Evolutionary conservation across 1,139 yeast species (phyloP).

Genomic region (Geotrichum fermentans): DNA sequence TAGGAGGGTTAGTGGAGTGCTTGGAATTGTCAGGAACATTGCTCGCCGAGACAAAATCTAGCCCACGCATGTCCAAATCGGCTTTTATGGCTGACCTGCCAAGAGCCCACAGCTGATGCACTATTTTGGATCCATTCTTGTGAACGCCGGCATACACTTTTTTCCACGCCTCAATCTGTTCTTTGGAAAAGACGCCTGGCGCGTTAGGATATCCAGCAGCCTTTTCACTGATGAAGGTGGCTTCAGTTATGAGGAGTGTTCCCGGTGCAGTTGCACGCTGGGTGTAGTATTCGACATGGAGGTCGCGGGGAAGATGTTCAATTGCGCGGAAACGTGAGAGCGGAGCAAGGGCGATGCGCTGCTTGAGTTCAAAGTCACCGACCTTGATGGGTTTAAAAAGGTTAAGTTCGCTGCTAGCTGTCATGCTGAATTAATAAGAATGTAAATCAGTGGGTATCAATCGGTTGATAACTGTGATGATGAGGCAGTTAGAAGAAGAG

Average conservation of each 20-base stretch:
- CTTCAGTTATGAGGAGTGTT: constrained; percentile 43
- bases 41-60: constrained; percentile 22
- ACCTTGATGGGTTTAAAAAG: constrained; percentile 19
- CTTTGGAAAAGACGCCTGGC: constrained; percentile 52
- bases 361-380: constrained; percentile 29
- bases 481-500: no score
- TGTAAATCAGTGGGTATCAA: no score
- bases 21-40: constrained; percentile 35
- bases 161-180: constrained; percentile 51
- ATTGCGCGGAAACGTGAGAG: constrained; percentile 45
- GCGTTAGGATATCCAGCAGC: constrained; percentile 43
- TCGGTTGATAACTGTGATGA: no score
- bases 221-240: constrained; percentile 36
- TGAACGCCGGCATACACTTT: constrained; percentile 50
- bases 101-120: constrained; percentile 56
- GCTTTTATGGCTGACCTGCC: constrained; percentile 53
- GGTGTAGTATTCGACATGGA: constrained; percentile 47
- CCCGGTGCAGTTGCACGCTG: constrained; percentile 53
- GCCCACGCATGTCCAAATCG: constrained; percentile 39
- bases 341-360: constrained; percentile 48
- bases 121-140: constrained; percentile 47
- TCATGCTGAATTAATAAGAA: no score
- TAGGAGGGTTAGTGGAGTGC: background rate
- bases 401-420: no score
- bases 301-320: constrained; percentile 41